These are phyloP conservation scores for Colletotrichum chrysophilum DNA, from an alignment of 2,329 filamentous ascomycete genomes.

Conservation along the genomic window DNA sequence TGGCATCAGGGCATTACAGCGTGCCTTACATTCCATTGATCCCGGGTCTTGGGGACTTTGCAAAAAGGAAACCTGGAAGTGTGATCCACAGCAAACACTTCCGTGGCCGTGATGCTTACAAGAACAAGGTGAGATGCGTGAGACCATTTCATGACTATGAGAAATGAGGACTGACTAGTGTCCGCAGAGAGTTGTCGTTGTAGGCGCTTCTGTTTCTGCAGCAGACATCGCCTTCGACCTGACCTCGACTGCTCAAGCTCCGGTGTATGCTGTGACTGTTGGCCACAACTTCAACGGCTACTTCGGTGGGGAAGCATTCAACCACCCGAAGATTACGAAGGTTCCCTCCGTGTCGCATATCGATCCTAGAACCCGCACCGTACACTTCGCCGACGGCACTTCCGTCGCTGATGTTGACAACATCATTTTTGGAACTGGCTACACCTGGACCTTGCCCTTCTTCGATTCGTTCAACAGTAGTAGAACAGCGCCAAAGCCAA, in stretches of 20 bases:
- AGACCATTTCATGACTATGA: fast-evolving
- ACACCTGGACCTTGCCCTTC: constrained; percentile 68
- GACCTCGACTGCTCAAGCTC: constrained; percentile 45
- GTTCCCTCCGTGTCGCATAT: constrained; percentile 54
- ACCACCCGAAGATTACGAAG: constrained; percentile 54
- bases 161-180: fast-evolving
- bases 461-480: constrained; percentile 35
- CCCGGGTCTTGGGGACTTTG: constrained; percentile 51
- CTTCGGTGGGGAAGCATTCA: constrained; percentile 64
- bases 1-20: constrained; percentile 65
- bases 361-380: constrained; percentile 41
- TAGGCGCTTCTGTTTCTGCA: constrained; percentile 69
- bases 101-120: constrained; percentile 48
- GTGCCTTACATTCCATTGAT: constrained; percentile 61
- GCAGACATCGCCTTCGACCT: constrained; percentile 65
- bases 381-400: constrained; percentile 62
- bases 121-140: constrained; percentile 43
- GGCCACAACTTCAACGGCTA: constrained; percentile 56
- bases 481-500: constrained; percentile 24
- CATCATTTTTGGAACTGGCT: constrained; percentile 73
- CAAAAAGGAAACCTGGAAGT: constrained; percentile 48
- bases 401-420: constrained; percentile 59
- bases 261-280: constrained; percentile 57
- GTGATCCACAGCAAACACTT: constrained; percentile 62
- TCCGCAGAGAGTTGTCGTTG: constrained; percentile 59